Evolutionary conservation across 345 rosid genomes (phyloP).

Genomic region (Sisymbrium irio): DNA sequence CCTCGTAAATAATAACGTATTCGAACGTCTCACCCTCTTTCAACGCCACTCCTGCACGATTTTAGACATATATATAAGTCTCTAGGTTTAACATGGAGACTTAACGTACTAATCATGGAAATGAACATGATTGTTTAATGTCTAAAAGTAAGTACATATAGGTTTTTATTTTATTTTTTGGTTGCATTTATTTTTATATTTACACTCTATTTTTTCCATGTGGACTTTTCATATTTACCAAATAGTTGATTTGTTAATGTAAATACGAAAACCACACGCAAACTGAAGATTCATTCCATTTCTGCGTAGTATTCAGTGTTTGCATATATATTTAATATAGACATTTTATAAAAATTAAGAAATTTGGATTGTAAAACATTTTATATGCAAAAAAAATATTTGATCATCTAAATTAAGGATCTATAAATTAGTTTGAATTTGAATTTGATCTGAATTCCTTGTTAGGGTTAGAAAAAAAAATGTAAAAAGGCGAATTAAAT

Average conservation of each 20-base stretch:
- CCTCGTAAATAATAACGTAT: conserved; percentile 63
- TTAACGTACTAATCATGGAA: neutral
- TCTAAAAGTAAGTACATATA: neutral
- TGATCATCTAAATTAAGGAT: too few relatives aligned
- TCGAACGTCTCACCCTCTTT: conserved; percentile 47
- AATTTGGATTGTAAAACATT: too few relatives aligned
- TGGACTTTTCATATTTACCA: neutral
- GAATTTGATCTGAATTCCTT: neutral
- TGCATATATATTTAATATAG: too few relatives aligned
- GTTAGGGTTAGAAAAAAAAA: neutral
- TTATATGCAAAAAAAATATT: too few relatives aligned
- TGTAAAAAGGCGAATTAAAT: too few relatives aligned
- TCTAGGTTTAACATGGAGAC: neutral
- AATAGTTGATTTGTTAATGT: neutral
- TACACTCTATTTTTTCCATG: neutral
- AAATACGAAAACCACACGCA: neutral
- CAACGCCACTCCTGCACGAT: conserved; percentile 42
- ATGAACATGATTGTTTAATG: neutral
- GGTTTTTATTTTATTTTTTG: neutral
- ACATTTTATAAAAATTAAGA: too few relatives aligned
- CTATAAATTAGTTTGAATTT: too few relatives aligned
- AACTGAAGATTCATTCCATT: neutral
- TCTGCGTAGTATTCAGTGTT: too few relatives aligned
- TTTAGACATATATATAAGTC: neutral
- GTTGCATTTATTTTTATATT: neutral